Evolutionary conservation across 2,329 filamentous ascomycete genomes (phyloP), one percentile per base, ranked within the genome.

Genomic region (Clathrospora elynae): DNA sequence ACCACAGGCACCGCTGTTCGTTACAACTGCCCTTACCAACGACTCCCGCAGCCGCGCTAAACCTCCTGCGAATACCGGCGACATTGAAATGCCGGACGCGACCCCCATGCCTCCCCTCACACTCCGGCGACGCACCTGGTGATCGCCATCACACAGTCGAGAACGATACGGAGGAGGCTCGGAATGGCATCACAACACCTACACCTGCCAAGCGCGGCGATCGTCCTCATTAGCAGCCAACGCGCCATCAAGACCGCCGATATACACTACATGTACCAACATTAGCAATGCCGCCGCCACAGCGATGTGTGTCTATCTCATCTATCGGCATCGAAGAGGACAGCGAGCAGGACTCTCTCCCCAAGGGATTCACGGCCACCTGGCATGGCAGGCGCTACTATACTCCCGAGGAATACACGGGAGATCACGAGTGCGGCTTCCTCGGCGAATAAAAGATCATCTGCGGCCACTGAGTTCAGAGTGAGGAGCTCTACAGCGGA

Each of bases 381-480:
- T 42, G 29, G 3, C 24, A 40, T 1, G 32, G 35, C 30, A 37
- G 38, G 3, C 51, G 39, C 2, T 41, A 29, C 25, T 46, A 29
- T 20, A 5, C 20, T 3, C 25, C 28, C 8, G 32, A 33, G 10
- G n/a, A n/a, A n/a, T 18, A 31, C 14, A 28, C 17, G 17, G 11
- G 13, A 17, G 33, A 33, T 19, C 18, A 41, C n/a, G 10, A 28
- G 2, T 44, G 42, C 17, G 41, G 49, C 11, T 11, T 8, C 9
- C 23, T 33, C n/a, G 29, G 34, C 12, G 42, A 31, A 1, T 51
- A 55, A 29, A 37, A 35, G 14, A 48, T 59, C 16, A 23, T 40
- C 1, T 59, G 55, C 25, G 51, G 51, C 16, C 53, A 59, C 32
- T 49, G 31, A 29, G 13, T 59, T 26, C 12, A 39, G 2, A 41